Evolutionary conservation across 2,329 filamentous ascomycete species (phyloP).

Genomic region (Didymella keratinophila): DNA sequence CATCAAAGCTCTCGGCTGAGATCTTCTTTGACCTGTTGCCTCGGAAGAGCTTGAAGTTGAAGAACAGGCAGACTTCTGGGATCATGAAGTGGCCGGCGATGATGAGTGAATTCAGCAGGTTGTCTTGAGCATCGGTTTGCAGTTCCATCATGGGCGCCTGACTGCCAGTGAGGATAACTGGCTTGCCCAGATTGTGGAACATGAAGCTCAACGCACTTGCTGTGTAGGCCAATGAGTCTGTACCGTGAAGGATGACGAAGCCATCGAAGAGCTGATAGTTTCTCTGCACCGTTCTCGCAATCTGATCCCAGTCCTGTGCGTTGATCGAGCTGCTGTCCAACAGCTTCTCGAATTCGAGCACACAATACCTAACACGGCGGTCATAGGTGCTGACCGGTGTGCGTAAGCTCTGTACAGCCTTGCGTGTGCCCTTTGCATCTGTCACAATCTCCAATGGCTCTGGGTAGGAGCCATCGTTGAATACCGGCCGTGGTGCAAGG

Average conservation of each 20-base stretch:
- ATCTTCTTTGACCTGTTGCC: slow-evolving; percentile 90
- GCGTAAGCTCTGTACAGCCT: slow-evolving; percentile 72
- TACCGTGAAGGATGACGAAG: slow-evolving; percentile 90
- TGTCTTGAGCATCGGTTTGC: slow-evolving; percentile 91
- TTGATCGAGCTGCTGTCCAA: slow-evolving; percentile 92
- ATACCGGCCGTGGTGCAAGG: slow-evolving; percentile 81
- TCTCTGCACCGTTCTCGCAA: slow-evolving; percentile 77
- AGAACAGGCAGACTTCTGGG: slow-evolving; percentile 92
- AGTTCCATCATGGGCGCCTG: slow-evolving; percentile 85
- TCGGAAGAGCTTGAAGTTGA: slow-evolving; percentile 88
- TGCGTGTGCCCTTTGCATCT: slow-evolving; percentile 57
- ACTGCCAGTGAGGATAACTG: slow-evolving; percentile 79
- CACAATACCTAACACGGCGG: slow-evolving; percentile 81
- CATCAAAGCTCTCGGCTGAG: slow-evolving; percentile 83
- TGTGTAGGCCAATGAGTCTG: slow-evolving; percentile 86
- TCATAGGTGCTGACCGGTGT: slow-evolving; percentile 83
- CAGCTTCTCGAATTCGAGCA: slow-evolving; percentile 83
- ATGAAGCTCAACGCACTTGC: slow-evolving; percentile 92
- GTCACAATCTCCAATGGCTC: slow-evolving; percentile 64
- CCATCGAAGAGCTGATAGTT: slow-evolving; percentile 92
- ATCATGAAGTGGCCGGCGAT: slow-evolving; percentile 92
- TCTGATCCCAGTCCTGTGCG: slow-evolving; percentile 83
- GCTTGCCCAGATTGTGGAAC: slow-evolving; percentile 89
- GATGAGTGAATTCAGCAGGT: slow-evolving; percentile 85
- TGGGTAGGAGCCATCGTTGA: slow-evolving; percentile 77